phyloP scores from a whole-genome alignment of 2,329 filamentous ascomycete genomes.

The Elsinoe perseae region DNA sequence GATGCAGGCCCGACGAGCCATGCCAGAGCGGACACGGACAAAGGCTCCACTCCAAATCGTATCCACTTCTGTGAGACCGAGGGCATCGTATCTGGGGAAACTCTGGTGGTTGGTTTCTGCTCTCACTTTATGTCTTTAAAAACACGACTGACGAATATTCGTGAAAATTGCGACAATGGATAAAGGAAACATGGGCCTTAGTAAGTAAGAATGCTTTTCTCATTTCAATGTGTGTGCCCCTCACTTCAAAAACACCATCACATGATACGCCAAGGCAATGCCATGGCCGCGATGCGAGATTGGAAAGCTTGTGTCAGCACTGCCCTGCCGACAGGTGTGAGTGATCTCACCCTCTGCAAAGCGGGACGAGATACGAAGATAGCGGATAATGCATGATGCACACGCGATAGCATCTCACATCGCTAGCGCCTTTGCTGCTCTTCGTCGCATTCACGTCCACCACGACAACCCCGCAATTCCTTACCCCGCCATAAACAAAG shows the following conservation, averaged over 20 bases:
- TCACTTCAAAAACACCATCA: slow-evolving; percentile 1
- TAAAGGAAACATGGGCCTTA: slow-evolving; percentile 8
- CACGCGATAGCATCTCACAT: not conserved
- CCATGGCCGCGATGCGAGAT: not conserved
- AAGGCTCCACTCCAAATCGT: not conserved
- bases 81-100: slow-evolving; percentile 5
- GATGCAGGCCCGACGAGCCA: not conserved
- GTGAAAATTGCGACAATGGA: not conserved
- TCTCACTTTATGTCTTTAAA: not conserved
- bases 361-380: not conserved
- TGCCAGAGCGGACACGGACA: not conserved
- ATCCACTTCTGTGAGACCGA: slow-evolving; percentile 3
- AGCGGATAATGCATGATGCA: not conserved
- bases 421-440: not conserved
- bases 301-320: not conserved
- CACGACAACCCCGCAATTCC: not conserved
- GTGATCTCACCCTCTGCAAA: not conserved
- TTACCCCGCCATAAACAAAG: not conserved
- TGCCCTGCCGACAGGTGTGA: not conserved
- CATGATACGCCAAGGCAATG: slow-evolving; percentile 2
- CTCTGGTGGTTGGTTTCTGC: not conserved
- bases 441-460: not conserved
- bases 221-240: not conserved
- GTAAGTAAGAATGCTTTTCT: not conserved
- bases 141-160: not conserved